Base-by-base conservation (phyloP, 805 yeast species). In the Saturnispora dispora region DNA sequence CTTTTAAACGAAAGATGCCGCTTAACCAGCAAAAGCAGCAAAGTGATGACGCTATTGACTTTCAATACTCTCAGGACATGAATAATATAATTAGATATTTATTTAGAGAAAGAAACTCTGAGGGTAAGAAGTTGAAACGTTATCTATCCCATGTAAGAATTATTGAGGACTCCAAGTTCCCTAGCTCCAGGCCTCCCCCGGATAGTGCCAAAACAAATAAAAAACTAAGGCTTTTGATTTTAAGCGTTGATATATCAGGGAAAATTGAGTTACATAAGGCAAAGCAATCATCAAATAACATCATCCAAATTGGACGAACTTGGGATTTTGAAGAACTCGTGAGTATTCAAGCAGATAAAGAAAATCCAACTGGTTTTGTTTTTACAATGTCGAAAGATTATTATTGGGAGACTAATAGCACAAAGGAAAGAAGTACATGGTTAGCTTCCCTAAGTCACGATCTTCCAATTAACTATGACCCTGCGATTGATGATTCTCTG, bases 291-390 rank as follows among this genome's bases (percentile, higher is more conserved):
- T 71, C 77, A 9, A 85, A 86, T 58, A 83, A 85, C 1, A 65
- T 82, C 1, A 80, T 85, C 59, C 97, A 90, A 67, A 87, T 90
- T 48, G 98, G 98, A 32, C 77, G 96, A 60, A 85, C 95, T 3
- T 90, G 98, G 98, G 82, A 80, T 55, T 69, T 91, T 59, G 85
- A 78, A 53, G 95, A 87, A 58, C 70, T 91, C 56, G 64, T 72
- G 3, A 65, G 67, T 42, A 65, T 90, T 2, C 80, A 81, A 32
- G 72, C 77, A 51, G 87, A 82, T 53, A 50, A 54, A 32, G 75
- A 68, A 27, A 75, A 75, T 11, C 75, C 72, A 2, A 75, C 78
- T 47, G 88, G 90, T 2, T 72, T 86, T 52, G 54, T 75, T 0
- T 70, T 85, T 49, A 71, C 71, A 17, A 73, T 91, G 62, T 85